Conservation (phyloP, 257 asterid genomes). For the Penstemon davidsonii region DNA sequence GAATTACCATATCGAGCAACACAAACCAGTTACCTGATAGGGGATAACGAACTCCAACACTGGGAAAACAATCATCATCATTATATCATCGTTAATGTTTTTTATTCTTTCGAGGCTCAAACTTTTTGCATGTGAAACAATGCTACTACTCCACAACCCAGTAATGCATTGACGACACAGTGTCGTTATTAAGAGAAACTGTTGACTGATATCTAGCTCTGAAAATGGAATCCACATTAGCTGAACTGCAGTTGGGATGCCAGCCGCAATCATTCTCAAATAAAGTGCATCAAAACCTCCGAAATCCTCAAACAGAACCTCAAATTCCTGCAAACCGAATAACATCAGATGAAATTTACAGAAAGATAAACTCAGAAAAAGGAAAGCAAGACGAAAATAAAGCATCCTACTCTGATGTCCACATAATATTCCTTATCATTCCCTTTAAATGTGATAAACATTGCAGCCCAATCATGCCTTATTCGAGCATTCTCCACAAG, state of each 20-base stretch:
- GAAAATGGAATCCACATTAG: slow-evolving; percentile 95
- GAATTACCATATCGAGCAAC: slow-evolving; percentile 21
- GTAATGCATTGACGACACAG: slow-evolving; percentile 55
- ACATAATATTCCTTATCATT: slow-evolving; percentile 77
- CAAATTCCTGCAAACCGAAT: slow-evolving; percentile 65
- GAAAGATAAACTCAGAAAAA: slow-evolving; percentile 6
- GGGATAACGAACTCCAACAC: slow-evolving; percentile 77
- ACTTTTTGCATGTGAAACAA: slow-evolving; percentile 46
- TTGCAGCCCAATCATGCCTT: slow-evolving; percentile 96
- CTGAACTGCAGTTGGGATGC: slow-evolving; percentile 84
- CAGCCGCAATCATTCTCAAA: slow-evolving; percentile 78
- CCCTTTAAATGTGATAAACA: slow-evolving; percentile 82
- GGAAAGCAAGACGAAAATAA: slow-evolving; percentile 20
- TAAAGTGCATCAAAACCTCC: slow-evolving; percentile 96
- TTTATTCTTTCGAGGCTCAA: slow-evolving; percentile 50
- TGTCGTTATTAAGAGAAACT: slow-evolving; percentile 55
- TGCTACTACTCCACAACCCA: slow-evolving; percentile 57
- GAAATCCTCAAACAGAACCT: slow-evolving; percentile 77
- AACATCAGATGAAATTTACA: slow-evolving; percentile 22
- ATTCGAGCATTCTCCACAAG: slow-evolving; percentile 86
- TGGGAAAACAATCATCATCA: slow-evolving; percentile 86
- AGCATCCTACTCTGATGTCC: slow-evolving; percentile 64
- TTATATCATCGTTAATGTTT: slow-evolving; percentile 66
- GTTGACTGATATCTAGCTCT: slow-evolving; percentile 70
- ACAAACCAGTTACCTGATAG: slow-evolving; percentile 57